These are phyloP conservation scores for Dendrocalamus latiflorus DNA, from an alignment of 202 grass and related monocot species.

Conservation along the genomic window DNA sequence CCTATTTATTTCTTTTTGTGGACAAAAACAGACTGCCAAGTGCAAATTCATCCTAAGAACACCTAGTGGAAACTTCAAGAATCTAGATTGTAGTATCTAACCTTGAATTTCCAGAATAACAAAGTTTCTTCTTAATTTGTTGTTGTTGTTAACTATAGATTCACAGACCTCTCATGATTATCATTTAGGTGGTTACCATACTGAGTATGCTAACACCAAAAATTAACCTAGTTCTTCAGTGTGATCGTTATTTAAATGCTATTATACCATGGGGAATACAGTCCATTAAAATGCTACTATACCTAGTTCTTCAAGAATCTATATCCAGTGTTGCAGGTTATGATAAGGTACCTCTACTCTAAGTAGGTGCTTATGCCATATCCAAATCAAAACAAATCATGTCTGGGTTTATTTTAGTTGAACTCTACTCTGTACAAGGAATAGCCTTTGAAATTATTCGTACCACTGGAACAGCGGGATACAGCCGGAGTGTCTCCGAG, in stretches of 20 bases:
- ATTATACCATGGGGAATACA: not conserved
- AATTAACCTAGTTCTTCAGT: not conserved
- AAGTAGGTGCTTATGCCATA: not conserved
- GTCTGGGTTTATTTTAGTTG: not conserved
- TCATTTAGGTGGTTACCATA: not conserved
- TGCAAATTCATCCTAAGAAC: not conserved
- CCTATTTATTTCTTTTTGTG: not conserved
- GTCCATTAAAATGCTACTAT: too few species aligned
- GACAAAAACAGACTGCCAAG: not conserved
- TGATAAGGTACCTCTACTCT: not conserved
- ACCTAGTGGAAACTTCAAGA: not conserved
- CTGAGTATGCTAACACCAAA: not conserved
- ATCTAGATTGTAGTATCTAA: not conserved
- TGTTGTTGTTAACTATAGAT: not conserved
- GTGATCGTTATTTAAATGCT: not conserved
- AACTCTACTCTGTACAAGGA: not conserved
- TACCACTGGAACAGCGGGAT: slow-evolving; percentile 65
- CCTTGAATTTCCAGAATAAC: not conserved
- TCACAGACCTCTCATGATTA: not conserved
- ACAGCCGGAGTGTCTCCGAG: slow-evolving; percentile 48
- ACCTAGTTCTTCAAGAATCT: too few species aligned
- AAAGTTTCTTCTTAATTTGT: not conserved
- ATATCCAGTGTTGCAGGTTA: not conserved
- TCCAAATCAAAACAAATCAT: not conserved
- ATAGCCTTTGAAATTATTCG: not conserved